phyloP scores from a whole-genome alignment of 805 yeast species.

The Metschnikowia proteae region DNA sequence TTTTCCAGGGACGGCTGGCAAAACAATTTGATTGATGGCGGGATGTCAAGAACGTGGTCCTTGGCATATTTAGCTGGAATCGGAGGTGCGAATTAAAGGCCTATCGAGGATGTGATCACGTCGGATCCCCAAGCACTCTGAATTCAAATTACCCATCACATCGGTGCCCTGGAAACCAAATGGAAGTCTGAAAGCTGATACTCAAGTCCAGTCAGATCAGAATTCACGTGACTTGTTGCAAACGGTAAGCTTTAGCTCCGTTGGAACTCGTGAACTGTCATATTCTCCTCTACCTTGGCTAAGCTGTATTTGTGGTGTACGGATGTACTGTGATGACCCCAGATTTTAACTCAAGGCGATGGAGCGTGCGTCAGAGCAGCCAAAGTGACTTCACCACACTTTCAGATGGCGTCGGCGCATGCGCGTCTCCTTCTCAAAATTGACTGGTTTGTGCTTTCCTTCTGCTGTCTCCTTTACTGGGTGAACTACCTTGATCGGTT shows the following conservation, averaged over 20 bases:
- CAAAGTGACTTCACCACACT: neutral
- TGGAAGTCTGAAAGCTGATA: no score
- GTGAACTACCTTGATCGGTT: slow-evolving; percentile 57
- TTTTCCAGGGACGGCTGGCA: slow-evolving; percentile 49
- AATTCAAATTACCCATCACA: no score
- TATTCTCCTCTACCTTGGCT: neutral
- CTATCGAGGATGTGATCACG: neutral
- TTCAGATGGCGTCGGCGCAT: neutral
- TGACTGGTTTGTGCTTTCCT: slow-evolving; percentile 42
- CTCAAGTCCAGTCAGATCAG: no score
- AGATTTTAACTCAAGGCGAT: neutral
- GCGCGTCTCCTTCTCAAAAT: slow-evolving; percentile 27
- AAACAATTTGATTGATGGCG: slow-evolving; percentile 63
- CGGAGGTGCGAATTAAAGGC: slow-evolving; percentile 20
- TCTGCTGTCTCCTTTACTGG: slow-evolving; percentile 41
- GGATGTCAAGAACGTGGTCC: slow-evolving; percentile 87
- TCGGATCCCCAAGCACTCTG: no score
- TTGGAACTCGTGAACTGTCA: no score
- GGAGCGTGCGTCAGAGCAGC: no score
- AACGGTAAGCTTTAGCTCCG: no score
- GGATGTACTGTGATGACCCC: neutral
- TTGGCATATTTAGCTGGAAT: slow-evolving; percentile 66
- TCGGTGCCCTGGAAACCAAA: no score
- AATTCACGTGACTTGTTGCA: no score
- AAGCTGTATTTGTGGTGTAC: neutral